A percentile compares a stretch with the other conserved stretches of the same genome.
phyloP scores from a whole-genome alignment of 2,329 filamentous ascomycete genomes.

The Epichloe sylvatica region DNA sequence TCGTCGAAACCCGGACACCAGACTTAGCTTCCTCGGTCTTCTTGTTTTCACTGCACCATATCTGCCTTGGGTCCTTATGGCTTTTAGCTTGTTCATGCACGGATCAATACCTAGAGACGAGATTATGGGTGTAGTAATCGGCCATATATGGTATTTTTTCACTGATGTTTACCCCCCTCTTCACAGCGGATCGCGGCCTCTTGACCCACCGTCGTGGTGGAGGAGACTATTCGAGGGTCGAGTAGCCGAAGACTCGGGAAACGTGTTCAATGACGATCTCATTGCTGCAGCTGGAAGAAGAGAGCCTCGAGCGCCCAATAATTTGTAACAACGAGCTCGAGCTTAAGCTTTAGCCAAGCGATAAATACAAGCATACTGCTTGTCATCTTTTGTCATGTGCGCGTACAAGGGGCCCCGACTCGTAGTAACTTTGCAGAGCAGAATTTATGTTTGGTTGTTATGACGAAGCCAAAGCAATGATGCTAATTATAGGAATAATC shows the following conservation, averaged over 20 bases:
- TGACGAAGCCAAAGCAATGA: background rate
- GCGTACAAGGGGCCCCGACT: background rate
- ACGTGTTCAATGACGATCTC: conserved; percentile 48
- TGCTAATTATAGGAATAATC: background rate
- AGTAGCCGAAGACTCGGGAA: conserved; percentile 31
- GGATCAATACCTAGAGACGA: conserved; percentile 87
- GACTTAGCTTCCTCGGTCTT: conserved; percentile 76
- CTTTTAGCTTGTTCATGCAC: conserved; percentile 82
- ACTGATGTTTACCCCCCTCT: conserved; percentile 93
- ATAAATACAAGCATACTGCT: no score
- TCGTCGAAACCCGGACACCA: conserved; percentile 79
- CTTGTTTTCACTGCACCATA: conserved; percentile 89
- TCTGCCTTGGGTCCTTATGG: conserved; percentile 89
- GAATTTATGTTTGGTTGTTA: background rate
- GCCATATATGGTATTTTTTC: conserved; percentile 99
- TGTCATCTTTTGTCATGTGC: no score
- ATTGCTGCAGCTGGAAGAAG: conserved; percentile 37
- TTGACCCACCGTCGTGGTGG: conserved; percentile 89
- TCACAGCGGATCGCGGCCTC: conserved; percentile 67
- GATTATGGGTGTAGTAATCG: conserved; percentile 86
- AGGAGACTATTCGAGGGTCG: conserved; percentile 63
- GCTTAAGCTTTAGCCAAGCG: no score
- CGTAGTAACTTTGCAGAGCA: background rate
- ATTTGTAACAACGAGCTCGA: background rate
- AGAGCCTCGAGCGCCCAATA: conserved; percentile 8